Base-by-base conservation (phyloP, 805 yeast species). In the Candida adriatica region DNA sequence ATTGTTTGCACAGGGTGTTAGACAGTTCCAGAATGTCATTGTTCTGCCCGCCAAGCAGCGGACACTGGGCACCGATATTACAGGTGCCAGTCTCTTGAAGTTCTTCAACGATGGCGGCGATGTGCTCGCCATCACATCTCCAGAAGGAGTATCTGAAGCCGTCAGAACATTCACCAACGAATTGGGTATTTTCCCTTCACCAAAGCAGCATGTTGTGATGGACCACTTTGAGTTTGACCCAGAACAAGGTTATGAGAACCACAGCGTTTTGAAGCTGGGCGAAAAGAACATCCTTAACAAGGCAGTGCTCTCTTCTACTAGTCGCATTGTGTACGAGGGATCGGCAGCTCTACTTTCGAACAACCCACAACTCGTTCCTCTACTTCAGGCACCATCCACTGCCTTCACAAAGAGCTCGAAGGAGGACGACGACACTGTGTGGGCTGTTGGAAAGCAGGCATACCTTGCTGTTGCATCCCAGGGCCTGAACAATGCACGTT, bases 391-490 rank as follows among this genome's bases (percentile, higher is more conserved):
- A 4, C 66, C 87, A 17, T 61, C 67, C 30, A 75, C 88, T 3
- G 72, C 90, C 4, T 71, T 71, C 51, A 69, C 84, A 45, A 61
- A 55, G 45, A 66, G 66, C 42, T 43, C 60, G 6, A 62, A 66
- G 34, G 73, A 68, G 32, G 69, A 63, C 13, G 66, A 60, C 13
- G 49, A 55, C 17, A 58, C 62, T n/a, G 43, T 76, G 4, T 88
- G 95, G 95, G 75, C 83, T 10, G 62, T 76, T 21, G 96, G 96
- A 18, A 64, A 75, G 26, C 94, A 88, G 59, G 87, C 85, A 5
- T 79, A 64, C 53, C 53, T 83, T 31, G 73, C 77, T 15, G 94
- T 75, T 8, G 92, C 77, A 2, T 71, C 85, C 48, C 99, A 92
- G 62, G 79, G 79, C 29, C 65, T 75, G 34, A 73, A 73, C 51